A percentile compares a stretch with the other conserved stretches of the same genome.
These are phyloP conservation scores for Penicillium rolfsii DNA, from an alignment of 2,329 filamentous ascomycete species.

Conservation along the genomic window DNA sequence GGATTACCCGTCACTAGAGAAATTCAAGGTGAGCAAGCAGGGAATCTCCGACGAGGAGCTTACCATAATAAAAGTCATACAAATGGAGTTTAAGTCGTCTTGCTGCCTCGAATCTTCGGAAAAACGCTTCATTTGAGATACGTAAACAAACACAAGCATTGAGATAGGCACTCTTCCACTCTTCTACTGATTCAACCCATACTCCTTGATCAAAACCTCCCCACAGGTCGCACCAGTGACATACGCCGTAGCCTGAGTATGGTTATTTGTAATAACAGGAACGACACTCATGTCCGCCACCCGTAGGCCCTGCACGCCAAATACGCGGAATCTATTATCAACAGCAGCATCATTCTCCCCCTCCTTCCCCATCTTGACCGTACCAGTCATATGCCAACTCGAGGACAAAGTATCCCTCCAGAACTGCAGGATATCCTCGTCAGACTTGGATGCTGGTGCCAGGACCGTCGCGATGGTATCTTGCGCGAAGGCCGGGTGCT, in stretches of 20 bases:
- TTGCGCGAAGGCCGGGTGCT: slow-evolving; percentile 51
- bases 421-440: slow-evolving; percentile 58
- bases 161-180: background rate
- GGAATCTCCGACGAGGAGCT: background rate
- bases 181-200: slow-evolving; percentile 37
- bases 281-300: slow-evolving; percentile 51
- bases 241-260: slow-evolving; percentile 59
- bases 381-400: slow-evolving; percentile 62
- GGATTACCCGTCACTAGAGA: background rate
- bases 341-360: slow-evolving; percentile 52
- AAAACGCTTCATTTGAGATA: too few species aligned
- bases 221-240: slow-evolving; percentile 57
- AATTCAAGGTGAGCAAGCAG: background rate
- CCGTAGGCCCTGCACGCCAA: slow-evolving; percentile 44
- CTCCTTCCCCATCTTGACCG: slow-evolving; percentile 59
- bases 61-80: too few species aligned
- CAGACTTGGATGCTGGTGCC: slow-evolving; percentile 52
- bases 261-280: slow-evolving; percentile 51
- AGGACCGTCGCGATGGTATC: slow-evolving; percentile 48
- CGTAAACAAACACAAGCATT: too few species aligned
- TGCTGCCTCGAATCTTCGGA: background rate
- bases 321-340: slow-evolving; percentile 48
- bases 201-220: slow-evolving; percentile 54
- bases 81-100: background rate
- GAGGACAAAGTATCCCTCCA: slow-evolving; percentile 52